phyloP scores from a whole-genome alignment of 2,329 filamentous ascomycete genomes.

The Colletotrichum somersetense region DNA sequence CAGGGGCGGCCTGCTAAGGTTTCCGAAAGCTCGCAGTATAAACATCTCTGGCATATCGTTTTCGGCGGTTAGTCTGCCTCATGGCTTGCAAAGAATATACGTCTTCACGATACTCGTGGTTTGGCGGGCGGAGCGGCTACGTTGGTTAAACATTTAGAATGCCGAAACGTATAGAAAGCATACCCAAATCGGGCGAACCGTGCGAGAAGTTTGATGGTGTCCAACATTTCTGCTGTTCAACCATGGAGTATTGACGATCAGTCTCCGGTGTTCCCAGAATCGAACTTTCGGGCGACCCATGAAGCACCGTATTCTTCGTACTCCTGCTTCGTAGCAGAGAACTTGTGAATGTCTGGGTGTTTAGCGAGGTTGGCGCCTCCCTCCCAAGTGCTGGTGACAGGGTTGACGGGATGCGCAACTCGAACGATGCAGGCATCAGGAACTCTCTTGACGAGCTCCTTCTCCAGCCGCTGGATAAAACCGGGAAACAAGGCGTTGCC shows the following conservation, averaged over 20 bases:
- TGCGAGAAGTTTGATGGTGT: not conserved
- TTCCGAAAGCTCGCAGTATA: not conserved
- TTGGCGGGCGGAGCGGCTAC: not conserved
- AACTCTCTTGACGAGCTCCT: constrained; percentile 78
- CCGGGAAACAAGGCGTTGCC: constrained; percentile 85
- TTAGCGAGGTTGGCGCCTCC: constrained; percentile 84
- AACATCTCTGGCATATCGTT: constrained; percentile 1
- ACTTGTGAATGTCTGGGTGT: constrained; percentile 73
- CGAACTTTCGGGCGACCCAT: constrained; percentile 82
- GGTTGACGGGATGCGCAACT: constrained; percentile 77
- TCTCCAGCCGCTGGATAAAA: constrained; percentile 83
- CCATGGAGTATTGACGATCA: constrained; percentile 9
- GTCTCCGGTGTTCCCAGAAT: constrained; percentile 48
- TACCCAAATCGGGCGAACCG: not conserved
- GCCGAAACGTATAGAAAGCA: not conserved
- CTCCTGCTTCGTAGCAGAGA: constrained; percentile 87
- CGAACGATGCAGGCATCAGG: constrained; percentile 84
- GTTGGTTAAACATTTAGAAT: not conserved
- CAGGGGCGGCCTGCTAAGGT: not conserved
- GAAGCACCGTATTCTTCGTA: constrained; percentile 87
- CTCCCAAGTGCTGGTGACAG: constrained; percentile 85
- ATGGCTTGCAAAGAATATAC: not conserved
- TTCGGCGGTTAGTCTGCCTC: constrained; percentile 6
- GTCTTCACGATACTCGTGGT: not conserved
- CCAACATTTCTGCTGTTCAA: not conserved